Conservation (phyloP, 163 green algal species). For the Scenedesmus sp. region DNA sequence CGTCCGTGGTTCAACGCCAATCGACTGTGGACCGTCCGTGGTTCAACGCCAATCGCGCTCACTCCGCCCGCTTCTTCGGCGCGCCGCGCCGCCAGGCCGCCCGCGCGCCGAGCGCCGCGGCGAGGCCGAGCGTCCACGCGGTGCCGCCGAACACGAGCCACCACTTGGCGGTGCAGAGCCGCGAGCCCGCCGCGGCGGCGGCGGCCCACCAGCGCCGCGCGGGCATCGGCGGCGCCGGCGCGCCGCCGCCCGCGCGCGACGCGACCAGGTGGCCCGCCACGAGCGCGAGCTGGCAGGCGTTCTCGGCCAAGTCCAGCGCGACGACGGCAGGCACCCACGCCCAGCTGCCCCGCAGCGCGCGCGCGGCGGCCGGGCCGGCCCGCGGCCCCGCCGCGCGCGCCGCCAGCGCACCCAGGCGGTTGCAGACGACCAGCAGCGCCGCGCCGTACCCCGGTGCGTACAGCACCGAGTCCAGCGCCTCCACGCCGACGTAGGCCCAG, state of each 20-base stretch:
- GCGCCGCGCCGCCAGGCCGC: no score
- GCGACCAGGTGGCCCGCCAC: conserved; percentile 1
- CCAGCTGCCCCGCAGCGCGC: not conserved
- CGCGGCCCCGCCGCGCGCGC: no score
- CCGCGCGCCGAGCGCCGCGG: not conserved
- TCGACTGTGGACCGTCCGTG: no score
- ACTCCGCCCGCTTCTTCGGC: no score
- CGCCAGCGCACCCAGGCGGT: not conserved
- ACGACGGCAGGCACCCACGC: not conserved
- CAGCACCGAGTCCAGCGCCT: not conserved
- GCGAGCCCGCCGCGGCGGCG: not conserved
- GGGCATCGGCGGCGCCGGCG: no score
- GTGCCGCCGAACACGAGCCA: not conserved
- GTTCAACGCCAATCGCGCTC: no score
- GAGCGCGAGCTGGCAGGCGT: conserved; percentile 8
- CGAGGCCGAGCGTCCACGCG: not conserved
- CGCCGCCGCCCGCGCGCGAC: no score
- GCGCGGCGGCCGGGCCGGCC: no score
- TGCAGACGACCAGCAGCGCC: conserved; percentile 3
- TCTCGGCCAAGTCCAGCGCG: not conserved
- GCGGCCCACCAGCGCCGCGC: not conserved
- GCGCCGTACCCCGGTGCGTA: not conserved
- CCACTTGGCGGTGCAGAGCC: not conserved
- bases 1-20: no score
- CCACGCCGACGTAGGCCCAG: not conserved